These are phyloP conservation scores for Aspergillus incahuasiensis DNA, from an alignment of 495 filamentous ascomycete genomes.

Conservation along the genomic window DNA sequence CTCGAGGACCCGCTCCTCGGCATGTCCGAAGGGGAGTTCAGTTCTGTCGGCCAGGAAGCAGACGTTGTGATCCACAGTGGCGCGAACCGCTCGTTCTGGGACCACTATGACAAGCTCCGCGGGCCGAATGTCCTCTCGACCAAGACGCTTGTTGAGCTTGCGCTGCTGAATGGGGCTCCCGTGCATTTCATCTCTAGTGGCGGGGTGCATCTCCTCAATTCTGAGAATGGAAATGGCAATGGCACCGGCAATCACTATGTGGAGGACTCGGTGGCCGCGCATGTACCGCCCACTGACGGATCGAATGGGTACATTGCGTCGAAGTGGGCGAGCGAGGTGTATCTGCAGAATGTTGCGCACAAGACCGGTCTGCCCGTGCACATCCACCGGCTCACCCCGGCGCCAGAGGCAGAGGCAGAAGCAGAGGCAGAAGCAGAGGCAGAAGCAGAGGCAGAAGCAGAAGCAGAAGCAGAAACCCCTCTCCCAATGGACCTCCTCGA, in stretches of 20 bases:
- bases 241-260: background rate
- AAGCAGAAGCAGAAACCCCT: too few relatives aligned
- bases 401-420: too few relatives aligned
- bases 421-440: too few relatives aligned
- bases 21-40: background rate
- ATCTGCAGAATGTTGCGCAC: background rate
- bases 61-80: conserved; percentile 12
- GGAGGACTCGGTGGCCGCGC: background rate
- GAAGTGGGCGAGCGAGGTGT: conserved; percentile 9
- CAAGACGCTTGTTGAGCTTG: background rate
- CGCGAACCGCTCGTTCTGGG: conserved; percentile 2
- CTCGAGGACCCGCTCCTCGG: background rate
- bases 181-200: conserved; percentile 9
- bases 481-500: too few relatives aligned
- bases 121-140: conserved; percentile 3
- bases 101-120: background rate
- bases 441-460: too few relatives aligned
- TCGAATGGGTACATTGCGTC: conserved; percentile 1
- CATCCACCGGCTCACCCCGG: too few relatives aligned
- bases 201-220: background rate
- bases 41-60: background rate
- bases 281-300: background rate
- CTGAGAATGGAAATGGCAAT: too few relatives aligned
- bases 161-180: background rate
- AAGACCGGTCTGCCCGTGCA: too few relatives aligned